Conservation (phyloP, 441 rosid species). For the Arabidopsis lyrata region DNA sequence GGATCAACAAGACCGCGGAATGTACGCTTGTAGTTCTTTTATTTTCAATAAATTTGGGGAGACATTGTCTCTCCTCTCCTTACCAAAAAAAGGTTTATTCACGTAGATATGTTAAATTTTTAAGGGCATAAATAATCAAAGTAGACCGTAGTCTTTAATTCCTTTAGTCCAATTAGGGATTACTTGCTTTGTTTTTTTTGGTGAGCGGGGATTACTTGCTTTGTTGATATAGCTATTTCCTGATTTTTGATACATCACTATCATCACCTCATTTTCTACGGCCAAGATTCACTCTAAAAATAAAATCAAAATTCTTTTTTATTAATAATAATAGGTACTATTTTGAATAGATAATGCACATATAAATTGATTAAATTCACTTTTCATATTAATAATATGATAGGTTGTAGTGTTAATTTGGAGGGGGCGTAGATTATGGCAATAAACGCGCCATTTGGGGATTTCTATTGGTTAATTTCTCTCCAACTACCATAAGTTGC, state of each 20-base stretch:
- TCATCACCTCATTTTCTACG: slow-evolving; percentile 34
- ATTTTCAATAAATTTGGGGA: too few species aligned
- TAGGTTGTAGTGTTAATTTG: not conserved
- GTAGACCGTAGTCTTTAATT: slow-evolving; percentile 25
- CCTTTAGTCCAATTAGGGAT: slow-evolving; percentile 15
- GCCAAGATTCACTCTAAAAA: slow-evolving; percentile 24
- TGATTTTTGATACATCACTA: slow-evolving; percentile 19
- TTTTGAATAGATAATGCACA: not conserved
- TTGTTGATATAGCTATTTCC: slow-evolving; percentile 18
- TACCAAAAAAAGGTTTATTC: too few species aligned
- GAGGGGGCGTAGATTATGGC: slow-evolving; percentile 4
- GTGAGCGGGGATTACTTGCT: slow-evolving; percentile 1
- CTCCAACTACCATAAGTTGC: slow-evolving; percentile 18
- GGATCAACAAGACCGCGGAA: too few species aligned
- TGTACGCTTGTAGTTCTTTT: too few species aligned
- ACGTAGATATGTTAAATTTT: slow-evolving; percentile 35
- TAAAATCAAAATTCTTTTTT: not conserved
- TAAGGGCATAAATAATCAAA: slow-evolving; percentile 31
- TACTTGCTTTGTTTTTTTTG: slow-evolving; percentile 18
- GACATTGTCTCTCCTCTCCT: too few species aligned
- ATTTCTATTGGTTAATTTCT: not conserved
- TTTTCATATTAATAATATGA: not conserved
- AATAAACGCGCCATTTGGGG: slow-evolving; percentile 10
- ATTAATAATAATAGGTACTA: not conserved
- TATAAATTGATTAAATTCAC: not conserved